phyloP scores from a whole-genome alignment of 768 basidiomycete genomes.

The Leccinum imitatum region DNA sequence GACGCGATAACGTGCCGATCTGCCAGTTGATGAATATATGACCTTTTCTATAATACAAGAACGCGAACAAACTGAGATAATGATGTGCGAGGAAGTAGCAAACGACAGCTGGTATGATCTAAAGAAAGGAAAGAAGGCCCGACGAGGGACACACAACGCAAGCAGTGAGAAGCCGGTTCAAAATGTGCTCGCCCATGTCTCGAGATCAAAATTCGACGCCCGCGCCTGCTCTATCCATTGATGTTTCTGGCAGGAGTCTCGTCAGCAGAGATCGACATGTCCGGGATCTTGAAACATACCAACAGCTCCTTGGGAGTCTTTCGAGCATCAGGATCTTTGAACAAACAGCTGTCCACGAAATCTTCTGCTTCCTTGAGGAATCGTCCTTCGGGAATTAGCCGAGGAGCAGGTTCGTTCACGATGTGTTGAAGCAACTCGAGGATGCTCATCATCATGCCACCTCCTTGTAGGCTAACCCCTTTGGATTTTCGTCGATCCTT shows the following conservation, averaged over 20 bases:
- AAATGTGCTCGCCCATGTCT: constrained; percentile 79
- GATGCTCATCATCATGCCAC: constrained; percentile 98
- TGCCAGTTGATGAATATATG: constrained; percentile 13
- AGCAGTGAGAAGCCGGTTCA: constrained; percentile 35
- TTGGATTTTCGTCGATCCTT: constrained; percentile 86
- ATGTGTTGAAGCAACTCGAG: constrained; percentile 96
- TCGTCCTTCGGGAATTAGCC: constrained; percentile 70
- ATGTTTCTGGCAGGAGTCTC: constrained; percentile 51
- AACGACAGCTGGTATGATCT: constrained; percentile 28
- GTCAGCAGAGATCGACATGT: constrained; percentile 9
- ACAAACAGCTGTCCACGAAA: constrained; percentile 87
- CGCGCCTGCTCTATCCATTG: constrained; percentile 70
- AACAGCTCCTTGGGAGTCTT: constrained; percentile 86
- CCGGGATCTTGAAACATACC: constrained; percentile 38
- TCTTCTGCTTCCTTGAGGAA: constrained; percentile 73
- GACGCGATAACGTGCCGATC: neutral
- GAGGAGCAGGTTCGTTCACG: constrained; percentile 96
- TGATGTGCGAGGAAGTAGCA: constrained; percentile 31
- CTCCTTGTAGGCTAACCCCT: constrained; percentile 91
- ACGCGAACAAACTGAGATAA: constrained; percentile 29
- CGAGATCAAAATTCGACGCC: constrained; percentile 64
- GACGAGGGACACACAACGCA: constrained; percentile 7
- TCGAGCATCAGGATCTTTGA: constrained; percentile 85
- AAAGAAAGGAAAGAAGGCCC: constrained; percentile 12
- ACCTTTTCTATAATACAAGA: constrained; percentile 32